These are phyloP conservation scores for Aspergillus novofumigatus DNA, from an alignment of 2,329 filamentous ascomycete genomes.

Conservation along the genomic window DNA sequence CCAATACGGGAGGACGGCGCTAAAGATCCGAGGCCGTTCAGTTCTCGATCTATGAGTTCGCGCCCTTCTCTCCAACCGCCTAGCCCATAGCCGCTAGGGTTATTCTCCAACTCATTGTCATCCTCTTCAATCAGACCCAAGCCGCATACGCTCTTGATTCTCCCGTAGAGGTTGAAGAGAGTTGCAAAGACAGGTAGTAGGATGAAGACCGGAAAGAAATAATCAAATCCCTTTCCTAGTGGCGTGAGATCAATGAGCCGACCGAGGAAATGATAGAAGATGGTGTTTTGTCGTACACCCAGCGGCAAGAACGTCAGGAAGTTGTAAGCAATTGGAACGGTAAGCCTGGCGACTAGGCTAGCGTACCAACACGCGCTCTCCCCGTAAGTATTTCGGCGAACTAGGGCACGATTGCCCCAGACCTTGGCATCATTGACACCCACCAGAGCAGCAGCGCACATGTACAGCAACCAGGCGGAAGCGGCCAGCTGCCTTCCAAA, in stretches of 20 bases:
- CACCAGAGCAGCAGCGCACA: slow-evolving; percentile 83
- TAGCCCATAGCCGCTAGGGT: slow-evolving; percentile 63
- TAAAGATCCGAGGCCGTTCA: slow-evolving; percentile 57
- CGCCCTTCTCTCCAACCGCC: slow-evolving; percentile 89
- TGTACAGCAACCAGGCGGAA: slow-evolving; percentile 88
- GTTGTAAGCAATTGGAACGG: slow-evolving; percentile 90
- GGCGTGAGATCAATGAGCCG: slow-evolving; percentile 76
- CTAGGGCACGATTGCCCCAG: slow-evolving; percentile 92
- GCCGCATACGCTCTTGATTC: slow-evolving; percentile 70
- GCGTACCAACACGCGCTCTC: slow-evolving; percentile 97
- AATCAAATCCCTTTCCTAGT: slow-evolving; percentile 78
- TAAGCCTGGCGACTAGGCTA: slow-evolving; percentile 85
- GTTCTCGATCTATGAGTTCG: slow-evolving; percentile 82
- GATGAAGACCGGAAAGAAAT: slow-evolving; percentile 83
- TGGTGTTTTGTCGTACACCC: slow-evolving; percentile 68
- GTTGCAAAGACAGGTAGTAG: slow-evolving; percentile 81
- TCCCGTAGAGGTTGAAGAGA: slow-evolving; percentile 84
- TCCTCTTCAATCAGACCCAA: slow-evolving; percentile 77
- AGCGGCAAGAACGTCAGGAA: slow-evolving; percentile 84
- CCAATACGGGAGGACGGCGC: slow-evolving; percentile 36
- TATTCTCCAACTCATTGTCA: slow-evolving; percentile 60
- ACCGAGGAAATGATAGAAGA: slow-evolving; percentile 85
- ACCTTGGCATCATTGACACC: slow-evolving; percentile 91
- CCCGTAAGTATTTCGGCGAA: slow-evolving; percentile 83
- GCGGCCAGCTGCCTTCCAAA: slow-evolving; percentile 83